Conservation (phyloP, 2,329 filamentous ascomycete genomes). For the Paecilomyces formosus region DNA sequence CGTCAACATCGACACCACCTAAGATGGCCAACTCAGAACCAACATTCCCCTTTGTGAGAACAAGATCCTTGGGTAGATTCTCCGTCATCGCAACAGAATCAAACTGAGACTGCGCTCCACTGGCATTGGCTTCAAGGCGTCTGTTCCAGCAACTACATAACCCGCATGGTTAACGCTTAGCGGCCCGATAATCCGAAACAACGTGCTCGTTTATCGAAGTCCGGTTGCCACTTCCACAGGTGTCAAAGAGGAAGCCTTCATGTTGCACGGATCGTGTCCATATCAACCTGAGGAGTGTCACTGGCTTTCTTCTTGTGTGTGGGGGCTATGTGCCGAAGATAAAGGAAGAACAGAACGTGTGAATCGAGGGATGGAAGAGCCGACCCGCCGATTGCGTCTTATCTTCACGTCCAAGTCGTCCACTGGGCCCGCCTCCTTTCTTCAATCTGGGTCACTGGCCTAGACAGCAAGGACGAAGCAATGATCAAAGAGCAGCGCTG, state of each 20-base stretch:
- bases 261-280: neutral
- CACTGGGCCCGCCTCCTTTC: neutral
- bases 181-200: neutral
- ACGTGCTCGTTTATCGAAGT: neutral
- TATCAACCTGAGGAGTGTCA: neutral
- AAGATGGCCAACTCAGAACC: conserved; percentile 29
- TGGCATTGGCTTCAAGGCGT: neutral
- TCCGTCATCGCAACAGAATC: conserved; percentile 24
- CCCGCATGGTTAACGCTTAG: conserved; percentile 1
- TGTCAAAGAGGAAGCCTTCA: neutral
- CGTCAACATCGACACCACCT: conserved; percentile 30
- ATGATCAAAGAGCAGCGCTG: neutral
- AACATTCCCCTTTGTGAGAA: conserved; percentile 31
- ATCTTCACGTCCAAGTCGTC: neutral
- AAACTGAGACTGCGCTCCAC: neutral
- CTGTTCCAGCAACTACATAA: conserved; percentile 7
- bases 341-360: neutral
- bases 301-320: neutral
- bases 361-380: neutral
- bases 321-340: neutral
- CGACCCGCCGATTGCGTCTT: neutral
- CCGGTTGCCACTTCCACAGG: neutral
- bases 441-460: neutral
- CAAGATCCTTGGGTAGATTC: conserved; percentile 33
- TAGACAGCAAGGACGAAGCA: neutral